Evolutionary conservation across 108 stramenopile genomes (phyloP), one percentile per base, ranked within the genome.

Genomic region (Nitzschia sp.): DNA sequence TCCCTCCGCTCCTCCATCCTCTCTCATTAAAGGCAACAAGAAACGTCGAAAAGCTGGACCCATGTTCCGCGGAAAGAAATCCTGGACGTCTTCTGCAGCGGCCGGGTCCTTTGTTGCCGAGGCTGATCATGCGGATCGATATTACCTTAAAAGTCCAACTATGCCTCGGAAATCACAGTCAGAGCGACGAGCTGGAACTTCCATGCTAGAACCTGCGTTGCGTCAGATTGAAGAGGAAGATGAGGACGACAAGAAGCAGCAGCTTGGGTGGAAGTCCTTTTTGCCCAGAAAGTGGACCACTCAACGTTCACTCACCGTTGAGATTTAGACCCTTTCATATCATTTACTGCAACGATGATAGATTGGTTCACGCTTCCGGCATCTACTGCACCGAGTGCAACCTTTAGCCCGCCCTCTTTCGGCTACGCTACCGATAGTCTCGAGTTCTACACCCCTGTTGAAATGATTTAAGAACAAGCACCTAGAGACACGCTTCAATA

Each of bases 41-140:
- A 4, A 57, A 57, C 56, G 49, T 4, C 11, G 5, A 51, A 9
- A 23, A 4, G 21, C 15, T 21, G 18, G 31, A 13, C 42, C 5
- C 24, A 62, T 62, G 61, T 62, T 62, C 46, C 61, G 61, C 1
- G 61, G 61, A 11, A 62, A n/a, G 42, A 62, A 42, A 26, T 45
- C 42, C 1, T 46, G 38, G 13, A 62, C 61, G 1, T 42, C 61
- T 46, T 62, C 61, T 62, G 61, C 61, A 6, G 61, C 61, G 1
- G 61, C 61, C 19, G 61, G 38, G 42, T 62, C 61, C 8, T 42
- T 62, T 24, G n/a, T 51, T 17, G 61, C 61, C 31, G 61, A 62
- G 27, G 61, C 32, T 24, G 11, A 15, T 15, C 61, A 62, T 26
- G 61, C 61, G 1, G 61, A 62, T 23, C 38, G 25, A 21, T 62